Evolutionary conservation across 2,329 filamentous ascomycete genomes (phyloP).

Genomic region (Trichoderma afroharzianum): DNA sequence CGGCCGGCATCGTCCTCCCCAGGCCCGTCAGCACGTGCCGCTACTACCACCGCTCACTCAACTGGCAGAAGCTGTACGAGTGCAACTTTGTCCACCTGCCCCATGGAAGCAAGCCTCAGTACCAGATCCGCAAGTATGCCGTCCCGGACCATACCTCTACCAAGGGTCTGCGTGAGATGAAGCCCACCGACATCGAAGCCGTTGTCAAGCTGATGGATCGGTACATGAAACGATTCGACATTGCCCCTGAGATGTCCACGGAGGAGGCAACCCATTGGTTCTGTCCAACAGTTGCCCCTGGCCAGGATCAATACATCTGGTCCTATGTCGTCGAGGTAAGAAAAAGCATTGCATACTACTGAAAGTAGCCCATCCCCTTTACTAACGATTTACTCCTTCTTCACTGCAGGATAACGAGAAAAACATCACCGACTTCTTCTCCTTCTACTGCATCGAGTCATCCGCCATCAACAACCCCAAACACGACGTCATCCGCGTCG

Average conservation of each 20-base stretch:
- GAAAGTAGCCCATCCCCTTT: not conserved
- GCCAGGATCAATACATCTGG: constrained; percentile 80
- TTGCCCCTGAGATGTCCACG: constrained; percentile 75
- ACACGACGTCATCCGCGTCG: constrained; percentile 77
- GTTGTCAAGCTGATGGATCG: constrained; percentile 71
- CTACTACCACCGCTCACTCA: constrained; percentile 89
- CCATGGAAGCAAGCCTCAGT: constrained; percentile 73
- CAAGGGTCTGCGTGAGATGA: constrained; percentile 75
- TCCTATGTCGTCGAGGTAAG: constrained; percentile 81
- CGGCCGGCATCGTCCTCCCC: constrained; percentile 84
- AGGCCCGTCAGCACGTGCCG: constrained; percentile 89
- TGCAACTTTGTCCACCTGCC: constrained; percentile 91
- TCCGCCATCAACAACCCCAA: constrained; percentile 81
- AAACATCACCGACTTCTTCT: constrained; percentile 94
- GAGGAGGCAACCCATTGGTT: constrained; percentile 89
- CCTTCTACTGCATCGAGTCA: constrained; percentile 92
- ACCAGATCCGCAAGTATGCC: constrained; percentile 82
- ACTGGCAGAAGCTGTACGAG: constrained; percentile 96
- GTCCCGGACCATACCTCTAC: constrained; percentile 71
- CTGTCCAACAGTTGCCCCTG: constrained; percentile 58
- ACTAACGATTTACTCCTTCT: not conserved
- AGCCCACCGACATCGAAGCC: constrained; percentile 69
- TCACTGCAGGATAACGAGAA: constrained; percentile 44
- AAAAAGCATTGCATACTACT: not conserved
- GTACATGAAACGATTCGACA: constrained; percentile 76